These are phyloP conservation scores for Cyberlindnera samutprakarnensis DNA, from an alignment of 805 yeast species.

Conservation along the genomic window DNA sequence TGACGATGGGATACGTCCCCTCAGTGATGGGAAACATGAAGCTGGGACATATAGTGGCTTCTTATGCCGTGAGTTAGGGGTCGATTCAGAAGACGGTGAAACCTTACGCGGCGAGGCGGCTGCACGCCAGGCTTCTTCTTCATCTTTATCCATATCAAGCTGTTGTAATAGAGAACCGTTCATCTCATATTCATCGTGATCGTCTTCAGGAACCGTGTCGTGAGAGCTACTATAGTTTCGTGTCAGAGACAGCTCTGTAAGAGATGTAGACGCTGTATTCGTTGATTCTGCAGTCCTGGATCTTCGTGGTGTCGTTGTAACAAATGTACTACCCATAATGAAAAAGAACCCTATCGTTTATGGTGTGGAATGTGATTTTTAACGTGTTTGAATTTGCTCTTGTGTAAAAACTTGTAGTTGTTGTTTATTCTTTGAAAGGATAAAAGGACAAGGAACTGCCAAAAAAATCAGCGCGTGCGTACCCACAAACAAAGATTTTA, in stretches of 20 bases:
- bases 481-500: too few species aligned
- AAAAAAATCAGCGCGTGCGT: not conserved
- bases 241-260: not conserved
- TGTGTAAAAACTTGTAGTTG: too few species aligned
- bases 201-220: not conserved
- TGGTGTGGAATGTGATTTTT: too few species aligned
- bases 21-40: not conserved
- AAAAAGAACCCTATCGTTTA: too few species aligned
- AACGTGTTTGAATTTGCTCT: too few species aligned
- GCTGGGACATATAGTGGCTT: not conserved
- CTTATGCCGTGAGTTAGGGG: not conserved
- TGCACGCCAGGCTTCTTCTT: not conserved
- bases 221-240: not conserved
- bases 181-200: not conserved
- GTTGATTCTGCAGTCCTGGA: not conserved
- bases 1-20: slow-evolving; percentile 1
- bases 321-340: too few species aligned
- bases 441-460: not conserved
- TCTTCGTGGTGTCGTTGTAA: too few species aligned
- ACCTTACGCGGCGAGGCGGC: not conserved
- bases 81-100: not conserved
- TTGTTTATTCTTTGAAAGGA: too few species aligned
- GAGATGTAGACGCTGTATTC: not conserved
- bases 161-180: not conserved
- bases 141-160: not conserved